Base-by-base conservation (phyloP, 2,329 filamentous ascomycete genomes). In the Colletotrichum scovillei region DNA sequence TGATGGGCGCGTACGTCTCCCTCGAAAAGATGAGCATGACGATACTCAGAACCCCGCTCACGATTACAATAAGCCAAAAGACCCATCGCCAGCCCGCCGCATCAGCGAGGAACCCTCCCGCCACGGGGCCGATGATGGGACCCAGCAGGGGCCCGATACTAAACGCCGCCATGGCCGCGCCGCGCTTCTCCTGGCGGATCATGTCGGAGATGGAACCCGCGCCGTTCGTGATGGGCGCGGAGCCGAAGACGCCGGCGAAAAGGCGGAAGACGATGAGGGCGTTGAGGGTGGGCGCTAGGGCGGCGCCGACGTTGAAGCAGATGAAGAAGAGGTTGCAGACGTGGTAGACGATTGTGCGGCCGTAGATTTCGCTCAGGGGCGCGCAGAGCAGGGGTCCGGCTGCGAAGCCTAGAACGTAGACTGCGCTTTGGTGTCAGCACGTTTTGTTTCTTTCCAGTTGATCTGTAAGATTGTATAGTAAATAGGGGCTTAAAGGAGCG, bases 161-260 rank as follows among this genome's bases (percentile, higher is more conserved):
- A 68, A 84, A 88, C 11, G 78, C 81, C 1, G 86, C 84, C 89
- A 92, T 91, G 65, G 89, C 89, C 4, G 81, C 12, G 56, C 88
- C 90, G 49, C 91, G 86, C 75, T 89, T 85, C 76, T 91, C 88
- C 60, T 87, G 86, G 0, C 80, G 78, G 32, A 93, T 86, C 81
- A 94, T 85, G 78, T 94, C 92, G 35, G 90, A 89, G 42, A 94
- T 90, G 2, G 89, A 89, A 24, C 91, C 91, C 42, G 90, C 90
- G 8, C 91, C 92, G 76, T 92, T 91, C 0, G 91, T 92, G 14
- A 94, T 79, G 1, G 91, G 88, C 42, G 87, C 87, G 4, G 88
- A 88, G 38, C 92, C 92, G 59, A 91, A 91, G 19, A 89, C 80
- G 11, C 92, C 93, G 4, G 88, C 86, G 2, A 93, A 76, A 75